Percentiles rank a stretch among this genome's conserved stretches.
phyloP scores from a whole-genome alignment of 352 stramenopile species.

The Stramenopiles sp. region DNA sequence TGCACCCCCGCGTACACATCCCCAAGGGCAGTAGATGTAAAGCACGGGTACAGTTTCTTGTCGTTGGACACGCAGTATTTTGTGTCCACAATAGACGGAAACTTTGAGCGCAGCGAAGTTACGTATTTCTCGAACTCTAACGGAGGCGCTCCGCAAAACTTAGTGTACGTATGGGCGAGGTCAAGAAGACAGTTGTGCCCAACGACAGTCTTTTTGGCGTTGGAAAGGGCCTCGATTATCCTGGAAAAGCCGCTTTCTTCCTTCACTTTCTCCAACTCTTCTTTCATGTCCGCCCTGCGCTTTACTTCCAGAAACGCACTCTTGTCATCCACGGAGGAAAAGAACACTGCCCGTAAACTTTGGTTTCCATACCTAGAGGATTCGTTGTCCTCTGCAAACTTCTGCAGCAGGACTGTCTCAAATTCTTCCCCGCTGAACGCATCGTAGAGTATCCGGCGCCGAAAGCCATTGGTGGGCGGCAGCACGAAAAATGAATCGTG shows the following conservation, averaged over 20 bases:
- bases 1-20: conserved; percentile 40
- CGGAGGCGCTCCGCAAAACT: conserved; percentile 52
- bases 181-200: conserved; percentile 56
- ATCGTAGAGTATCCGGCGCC: too few species aligned
- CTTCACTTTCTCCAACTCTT: conserved; percentile 43
- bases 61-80: conserved; percentile 41
- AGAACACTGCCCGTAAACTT: too few species aligned
- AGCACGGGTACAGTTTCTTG: too few species aligned
- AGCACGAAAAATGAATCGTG: too few species aligned
- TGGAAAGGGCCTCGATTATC: conserved; percentile 44
- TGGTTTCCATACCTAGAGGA: too few species aligned
- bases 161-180: conserved; percentile 54
- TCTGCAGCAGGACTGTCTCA: too few species aligned
- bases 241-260: conserved; percentile 46
- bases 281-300: too few species aligned
- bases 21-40: conserved; percentile 38
- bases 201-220: conserved; percentile 46
- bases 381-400: too few species aligned
- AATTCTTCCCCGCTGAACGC: too few species aligned
- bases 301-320: too few species aligned
- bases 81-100: conserved; percentile 50
- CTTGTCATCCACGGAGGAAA: too few species aligned
- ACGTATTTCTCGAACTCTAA: conserved; percentile 45
- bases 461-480: too few species aligned
- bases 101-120: conserved; percentile 37